Base-by-base conservation (phyloP, 192 early-diverging fungal species). In the Linnemannia elongata region DNA sequence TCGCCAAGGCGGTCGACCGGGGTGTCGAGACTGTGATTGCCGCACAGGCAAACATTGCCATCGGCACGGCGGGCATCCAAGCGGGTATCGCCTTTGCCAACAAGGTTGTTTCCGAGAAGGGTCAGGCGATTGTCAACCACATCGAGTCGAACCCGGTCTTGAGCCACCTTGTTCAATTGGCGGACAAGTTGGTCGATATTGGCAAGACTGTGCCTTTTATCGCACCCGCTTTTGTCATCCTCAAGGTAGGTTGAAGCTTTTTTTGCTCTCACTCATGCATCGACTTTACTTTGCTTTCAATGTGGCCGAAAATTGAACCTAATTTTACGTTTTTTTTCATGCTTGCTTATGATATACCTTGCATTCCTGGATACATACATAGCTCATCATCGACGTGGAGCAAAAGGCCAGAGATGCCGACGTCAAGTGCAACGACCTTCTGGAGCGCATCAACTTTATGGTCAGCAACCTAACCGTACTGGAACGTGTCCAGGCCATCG, bases 361-460 rank as follows among this genome's bases (percentile, higher is more conserved):
- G 4, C 49, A 20, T 52, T 52, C 24, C 0, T 42, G 3, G 30
- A 3, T 9, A 66, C 49, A 54, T 41, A 27, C 47, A 6, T 78
- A 89, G 88, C 35, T 86, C 74, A 93, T 93, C 75, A 90, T 93
- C 44, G 89, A 91, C 47, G 63, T 91, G 20, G 92, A 93, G 84
- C 74, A 81, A 75, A 82, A 80, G 42, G 92, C 90, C 0, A 79
- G 91, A 30, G 92, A 93, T 36, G 88, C 85, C 0, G 92, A 90
- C 33, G 49, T 74, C n/a, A 93, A 93, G 72, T 93, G 92, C 70
- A 80, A 75, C 5, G 91, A 91, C 69, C 86, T 93, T 0, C 44
- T 93, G 60, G 92, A 93, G 72, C 89, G 92, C 39, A 91, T 93
- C 83, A 90, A 88, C 52, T 93, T 93, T 38, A 93, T 93, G 92